A percentile compares a stretch with the other conserved stretches of the same genome.
phyloP scores from a whole-genome alignment of 2,329 filamentous ascomycete species.

The Exserohilum turcica region DNA sequence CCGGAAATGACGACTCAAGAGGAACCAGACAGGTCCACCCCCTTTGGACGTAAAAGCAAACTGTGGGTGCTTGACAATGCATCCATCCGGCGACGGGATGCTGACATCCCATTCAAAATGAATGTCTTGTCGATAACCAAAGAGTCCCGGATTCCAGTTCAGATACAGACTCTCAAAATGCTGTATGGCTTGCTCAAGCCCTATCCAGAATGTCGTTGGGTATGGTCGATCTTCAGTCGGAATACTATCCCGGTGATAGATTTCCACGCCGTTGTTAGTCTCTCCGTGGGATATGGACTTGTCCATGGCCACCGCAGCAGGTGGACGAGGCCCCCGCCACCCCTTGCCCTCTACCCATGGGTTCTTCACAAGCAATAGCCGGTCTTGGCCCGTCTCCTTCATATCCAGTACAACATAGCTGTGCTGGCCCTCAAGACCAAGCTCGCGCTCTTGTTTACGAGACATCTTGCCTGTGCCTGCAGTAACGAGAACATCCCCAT shows the following conservation, averaged over 20 bases:
- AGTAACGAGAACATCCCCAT: conserved; percentile 83
- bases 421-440: conserved; percentile 87
- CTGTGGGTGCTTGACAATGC: conserved; percentile 69
- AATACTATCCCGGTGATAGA: conserved; percentile 34
- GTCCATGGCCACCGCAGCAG: conserved; percentile 22
- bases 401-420: conserved; percentile 92
- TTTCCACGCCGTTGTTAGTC: conserved; percentile 25
- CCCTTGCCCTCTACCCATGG: conserved; percentile 86
- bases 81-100: conserved; percentile 68
- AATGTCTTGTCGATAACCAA: conserved; percentile 79
- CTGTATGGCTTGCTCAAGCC: conserved; percentile 82
- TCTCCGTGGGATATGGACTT: conserved; percentile 21
- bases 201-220: conserved; percentile 92
- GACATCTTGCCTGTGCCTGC: conserved; percentile 87
- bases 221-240: conserved; percentile 44
- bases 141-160: conserved; percentile 93
- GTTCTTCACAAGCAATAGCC: conserved; percentile 85
- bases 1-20: conserved; percentile 85
- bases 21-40: conserved; percentile 75
- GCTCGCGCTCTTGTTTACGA: conserved; percentile 72
- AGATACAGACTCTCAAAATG: conserved; percentile 96
- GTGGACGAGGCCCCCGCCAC: conserved; percentile 64
- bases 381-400: conserved; percentile 65
- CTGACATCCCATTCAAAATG: conserved; percentile 83
- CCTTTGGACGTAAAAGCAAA: conserved; percentile 60